phyloP scores from a whole-genome alignment of 371 early-diverging fungal genomes.

The Mortierella sp. region DNA sequence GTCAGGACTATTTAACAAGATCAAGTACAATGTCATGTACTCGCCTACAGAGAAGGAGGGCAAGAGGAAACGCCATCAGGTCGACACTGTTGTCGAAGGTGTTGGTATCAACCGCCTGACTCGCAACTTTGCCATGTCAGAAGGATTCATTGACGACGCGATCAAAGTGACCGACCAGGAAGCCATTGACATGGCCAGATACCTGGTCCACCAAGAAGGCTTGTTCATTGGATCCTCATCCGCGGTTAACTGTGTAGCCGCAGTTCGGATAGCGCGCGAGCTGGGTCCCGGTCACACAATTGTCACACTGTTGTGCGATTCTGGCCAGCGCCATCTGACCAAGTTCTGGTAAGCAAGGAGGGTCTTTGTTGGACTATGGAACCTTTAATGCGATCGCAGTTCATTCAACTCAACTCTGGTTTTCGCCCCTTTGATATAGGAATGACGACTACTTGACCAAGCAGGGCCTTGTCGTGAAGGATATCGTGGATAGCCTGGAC shows the following conservation, averaged over 20 bases:
- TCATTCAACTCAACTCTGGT: background rate
- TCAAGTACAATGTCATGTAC: slow-evolving; percentile 92
- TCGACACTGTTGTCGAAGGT: slow-evolving; percentile 96
- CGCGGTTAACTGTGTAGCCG: slow-evolving; percentile 93
- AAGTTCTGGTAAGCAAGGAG: slow-evolving; percentile 78
- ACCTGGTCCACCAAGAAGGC: slow-evolving; percentile 86
- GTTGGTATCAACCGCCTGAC: slow-evolving; percentile 96
- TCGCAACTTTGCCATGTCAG: slow-evolving; percentile 77
- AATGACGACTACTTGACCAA: slow-evolving; percentile 43
- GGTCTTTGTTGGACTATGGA: background rate
- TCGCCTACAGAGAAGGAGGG: slow-evolving; percentile 91
- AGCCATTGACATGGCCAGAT: slow-evolving; percentile 92
- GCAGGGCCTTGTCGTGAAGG: slow-evolving; percentile 48
- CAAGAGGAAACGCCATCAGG: slow-evolving; percentile 90
- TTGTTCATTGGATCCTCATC: slow-evolving; percentile 93
- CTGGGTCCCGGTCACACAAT: slow-evolving; percentile 84
- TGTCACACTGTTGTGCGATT: slow-evolving; percentile 86
- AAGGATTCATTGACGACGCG: slow-evolving; percentile 84
- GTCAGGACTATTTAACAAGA: slow-evolving; percentile 91
- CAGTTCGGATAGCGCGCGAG: slow-evolving; percentile 74
- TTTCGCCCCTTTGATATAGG: slow-evolving; percentile 16
- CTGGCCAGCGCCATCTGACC: slow-evolving; percentile 85
- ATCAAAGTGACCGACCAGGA: slow-evolving; percentile 90
- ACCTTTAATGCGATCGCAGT: background rate
- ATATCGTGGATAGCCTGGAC: slow-evolving; percentile 40